Percentiles rank a stretch among this genome's conserved stretches.
phyloP scores from a whole-genome alignment of 1,284 basidiomycete species.

The Rhodotorula sp. region DNA sequence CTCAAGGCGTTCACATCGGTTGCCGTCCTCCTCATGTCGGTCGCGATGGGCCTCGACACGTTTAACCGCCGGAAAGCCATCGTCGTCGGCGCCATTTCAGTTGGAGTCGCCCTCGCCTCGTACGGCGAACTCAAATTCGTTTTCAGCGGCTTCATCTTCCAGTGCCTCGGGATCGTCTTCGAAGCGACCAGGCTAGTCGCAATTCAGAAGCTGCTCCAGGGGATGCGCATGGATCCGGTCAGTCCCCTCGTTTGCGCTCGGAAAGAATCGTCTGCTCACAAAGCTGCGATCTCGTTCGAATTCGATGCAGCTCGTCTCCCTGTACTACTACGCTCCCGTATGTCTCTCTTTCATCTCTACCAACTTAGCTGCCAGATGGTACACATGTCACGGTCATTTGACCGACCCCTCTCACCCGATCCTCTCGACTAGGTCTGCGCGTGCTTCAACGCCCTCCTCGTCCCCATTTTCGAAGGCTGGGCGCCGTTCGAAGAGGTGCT shows the following conservation, averaged over 20 bases:
- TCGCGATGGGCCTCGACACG: constrained; percentile 44
- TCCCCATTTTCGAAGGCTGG: constrained; percentile 53
- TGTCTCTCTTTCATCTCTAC: constrained; percentile 51
- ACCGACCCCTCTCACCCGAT: neutral
- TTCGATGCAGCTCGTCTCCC: constrained; percentile 27
- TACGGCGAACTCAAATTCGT: constrained; percentile 43
- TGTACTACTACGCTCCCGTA: constrained; percentile 42
- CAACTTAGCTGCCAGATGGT: constrained; percentile 47
- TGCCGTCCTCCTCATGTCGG: constrained; percentile 43
- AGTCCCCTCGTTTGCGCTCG: neutral
- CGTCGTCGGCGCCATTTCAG: constrained; percentile 50
- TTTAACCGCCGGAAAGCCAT: constrained; percentile 42
- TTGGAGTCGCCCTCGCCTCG: constrained; percentile 46
- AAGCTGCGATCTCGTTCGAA: neutral
- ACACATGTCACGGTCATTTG: neutral
- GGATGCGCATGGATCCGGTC: constrained; percentile 45
- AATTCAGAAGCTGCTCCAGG: constrained; percentile 46
- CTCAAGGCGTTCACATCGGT: constrained; percentile 43
- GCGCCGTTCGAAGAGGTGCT: constrained; percentile 51
- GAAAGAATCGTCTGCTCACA: neutral
- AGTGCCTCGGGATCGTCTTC: constrained; percentile 43
- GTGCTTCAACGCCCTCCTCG: constrained; percentile 50
- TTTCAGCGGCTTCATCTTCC: constrained; percentile 40
- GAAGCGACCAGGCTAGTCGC: constrained; percentile 43
- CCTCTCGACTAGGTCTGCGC: constrained; percentile 47